A percentile compares a stretch with the other conserved stretches of the same genome.
These are phyloP conservation scores for Acacia crassicarpa DNA, from an alignment of 306 rosid species.

Conservation along the genomic window DNA sequence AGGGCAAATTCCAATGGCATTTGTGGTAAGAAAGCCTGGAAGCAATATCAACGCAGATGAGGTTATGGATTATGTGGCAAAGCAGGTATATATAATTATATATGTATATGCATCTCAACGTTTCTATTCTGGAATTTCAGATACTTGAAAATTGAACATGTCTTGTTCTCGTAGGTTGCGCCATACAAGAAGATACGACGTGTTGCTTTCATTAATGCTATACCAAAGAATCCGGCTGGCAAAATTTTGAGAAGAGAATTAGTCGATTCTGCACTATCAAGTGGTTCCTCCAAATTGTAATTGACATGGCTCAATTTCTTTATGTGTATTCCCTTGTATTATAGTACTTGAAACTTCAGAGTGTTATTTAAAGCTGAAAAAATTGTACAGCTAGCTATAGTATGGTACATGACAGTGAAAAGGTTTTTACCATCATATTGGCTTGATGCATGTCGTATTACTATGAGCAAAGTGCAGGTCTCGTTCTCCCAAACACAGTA, in stretches of 20 bases:
- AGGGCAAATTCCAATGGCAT: slow-evolving; percentile 92
- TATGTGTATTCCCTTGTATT: not conserved
- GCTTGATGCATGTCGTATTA: not conserved
- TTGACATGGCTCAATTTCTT: not conserved
- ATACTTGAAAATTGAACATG: not conserved
- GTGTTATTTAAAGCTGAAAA: not conserved
- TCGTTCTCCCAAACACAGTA: no score
- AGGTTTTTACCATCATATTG: not conserved
- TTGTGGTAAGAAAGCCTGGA: slow-evolving; percentile 77
- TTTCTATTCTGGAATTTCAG: not conserved
- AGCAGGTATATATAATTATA: slow-evolving; percentile 44
- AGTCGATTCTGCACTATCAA: slow-evolving; percentile 53
- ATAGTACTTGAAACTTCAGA: not conserved
- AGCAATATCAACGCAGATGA: slow-evolving; percentile 59
- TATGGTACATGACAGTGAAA: not conserved
- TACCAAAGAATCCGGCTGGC: slow-evolving; percentile 81
- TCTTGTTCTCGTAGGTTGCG: slow-evolving; percentile 60
- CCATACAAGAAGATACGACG: slow-evolving; percentile 90
- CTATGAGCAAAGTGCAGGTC: not conserved
- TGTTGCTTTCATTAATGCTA: slow-evolving; percentile 61
- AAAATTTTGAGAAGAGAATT: slow-evolving; percentile 89
- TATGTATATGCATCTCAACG: slow-evolving; percentile 14
- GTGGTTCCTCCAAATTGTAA: slow-evolving; percentile 61
- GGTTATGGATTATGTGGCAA: slow-evolving; percentile 67
- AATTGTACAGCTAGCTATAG: not conserved